Base-by-base conservation (phyloP, 306 rosid species). In the Corylus heterophylla region DNA sequence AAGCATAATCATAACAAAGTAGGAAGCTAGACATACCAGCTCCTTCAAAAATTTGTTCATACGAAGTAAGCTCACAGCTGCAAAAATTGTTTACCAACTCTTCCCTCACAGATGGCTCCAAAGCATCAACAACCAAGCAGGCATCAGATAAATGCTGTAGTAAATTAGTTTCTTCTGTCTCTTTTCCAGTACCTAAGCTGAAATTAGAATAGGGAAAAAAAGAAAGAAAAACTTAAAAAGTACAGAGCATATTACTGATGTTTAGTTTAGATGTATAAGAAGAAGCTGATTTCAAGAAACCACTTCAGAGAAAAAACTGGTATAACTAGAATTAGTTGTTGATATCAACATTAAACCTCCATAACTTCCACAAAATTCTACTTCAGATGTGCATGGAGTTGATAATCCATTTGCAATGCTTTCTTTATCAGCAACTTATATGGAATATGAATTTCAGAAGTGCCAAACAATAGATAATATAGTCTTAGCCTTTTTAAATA, bases 121-220 rank as follows among this genome's bases (percentile, higher is more conserved):
- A 86, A 68, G 99, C 97, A 87, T 95, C 94, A 79, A 95, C 98
- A 80, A 95, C 99, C 86, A 93, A 86, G 88, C 99, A 95, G 78
- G 99, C 97, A 85, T 95, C 96, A 80, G 99, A 93, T 90, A 95
- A 82, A 55, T 90, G 97, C 88, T 91, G 96, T 51, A 95, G 92
- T 79, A 95, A 86, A 87, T 91, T 90, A 37, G 88, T 82, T 90
- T 95, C 98, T 86, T 93, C 99, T 54, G 97, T 88, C 90, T 95
- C 99, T 84, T 95, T 95, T 73, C 99, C 99, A 27, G 99, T 93
- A 80, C 99, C 99, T 90, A 95, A 88, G 99, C 99, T 95, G 97
- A 87, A 85, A 87, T 85, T 61, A 82, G 71, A 77, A 85, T 69
- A 72, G 69, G 76, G 74, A 85, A 84, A 83, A 59, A 77, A 67